Evolutionary conservation across 2,329 filamentous ascomycete species (phyloP), one percentile per base, ranked within the genome.

Genomic region (Fusarium miscanthi): DNA sequence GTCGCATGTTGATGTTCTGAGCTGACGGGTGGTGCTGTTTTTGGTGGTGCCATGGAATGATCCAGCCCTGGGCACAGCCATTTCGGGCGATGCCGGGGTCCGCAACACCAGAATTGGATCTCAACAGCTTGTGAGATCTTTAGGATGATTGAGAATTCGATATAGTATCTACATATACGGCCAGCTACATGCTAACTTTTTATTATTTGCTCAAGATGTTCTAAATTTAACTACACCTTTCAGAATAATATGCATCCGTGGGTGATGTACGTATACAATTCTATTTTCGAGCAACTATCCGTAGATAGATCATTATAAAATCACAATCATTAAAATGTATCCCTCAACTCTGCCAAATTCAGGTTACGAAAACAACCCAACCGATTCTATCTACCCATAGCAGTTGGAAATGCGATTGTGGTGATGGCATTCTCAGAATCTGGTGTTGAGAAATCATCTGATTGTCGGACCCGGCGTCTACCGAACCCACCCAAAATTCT

Each of bases 1-100:
- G 59, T 77, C 65, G 75, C 62, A 56, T 72, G 69, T 72, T 66
- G 65, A 74, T 74, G 69, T 64, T 74, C 68, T 72, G 72, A 77
- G 61, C 63, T 53, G 65, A 49, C 57, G 61, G 59, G 48, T 49
- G 66, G 63, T 68, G 41, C 46, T 58, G 63, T 68, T 72, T 69
- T 60, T 59, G 57, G 74, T 77, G 75, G 75, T 68, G 74, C 69
- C 72, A 77, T 69, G 48, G 45, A 33, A 48, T 41, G 60, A 59
- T 59, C 69, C 33, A 63, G 65, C 57, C 72, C 66, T 59, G 62
- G 57, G 21, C 52, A 57, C 27, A 54, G 65, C 72, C 72, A 48
- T 65, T 59, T 58, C 72, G 72, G 72, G 69, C 56, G 38, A 54
- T 67, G 67, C 72, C 72, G 72, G 71, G 71, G 54, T 58, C 63